A percentile compares a stretch with the other conserved stretches of the same genome.
phyloP scores from a whole-genome alignment of 345 rosid genomes.

The Eutrema yunnanense region DNA sequence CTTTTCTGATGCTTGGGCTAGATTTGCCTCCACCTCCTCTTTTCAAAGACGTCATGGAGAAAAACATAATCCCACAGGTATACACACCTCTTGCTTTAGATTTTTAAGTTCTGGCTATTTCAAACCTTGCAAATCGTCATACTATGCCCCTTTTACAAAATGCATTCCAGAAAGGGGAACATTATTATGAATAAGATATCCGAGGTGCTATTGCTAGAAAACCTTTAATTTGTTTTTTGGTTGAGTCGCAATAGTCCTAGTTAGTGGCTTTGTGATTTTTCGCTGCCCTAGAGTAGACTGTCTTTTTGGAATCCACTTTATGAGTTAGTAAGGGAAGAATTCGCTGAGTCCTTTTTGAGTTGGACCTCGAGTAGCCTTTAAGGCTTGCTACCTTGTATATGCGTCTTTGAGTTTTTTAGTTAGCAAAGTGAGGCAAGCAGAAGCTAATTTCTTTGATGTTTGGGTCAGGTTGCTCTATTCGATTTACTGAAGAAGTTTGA shows the following conservation, averaged over 20 bases:
- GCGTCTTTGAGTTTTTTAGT: not conserved
- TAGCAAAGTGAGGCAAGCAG: not conserved
- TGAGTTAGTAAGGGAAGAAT: not conserved
- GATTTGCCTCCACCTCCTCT: conserved; percentile 99
- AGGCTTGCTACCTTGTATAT: not conserved
- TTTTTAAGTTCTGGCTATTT: not conserved
- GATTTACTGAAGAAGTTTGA: conserved; percentile 92
- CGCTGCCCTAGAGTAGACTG: not conserved
- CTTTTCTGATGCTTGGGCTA: conserved; percentile 92
- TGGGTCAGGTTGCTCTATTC: conserved; percentile 73
- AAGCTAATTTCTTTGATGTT: conserved; percentile 12
- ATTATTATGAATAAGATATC: not conserved
- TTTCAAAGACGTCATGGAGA: conserved; percentile 98
- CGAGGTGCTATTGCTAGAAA: not conserved
- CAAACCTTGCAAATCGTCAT: not conserved
- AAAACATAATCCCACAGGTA: conserved; percentile 98
- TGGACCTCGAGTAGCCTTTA: not conserved
- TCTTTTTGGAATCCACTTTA: not conserved
- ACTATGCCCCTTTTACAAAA: not conserved
- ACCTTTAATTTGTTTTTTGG: not conserved
- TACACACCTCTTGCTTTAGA: not conserved
- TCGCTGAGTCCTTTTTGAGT: not conserved
- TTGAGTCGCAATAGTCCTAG: not conserved
- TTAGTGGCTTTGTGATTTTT: not conserved
- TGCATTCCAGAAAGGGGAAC: not conserved